Evolutionary conservation across 495 filamentous ascomycete genomes (phyloP), one percentile per base, ranked within the genome.

Genomic region (Podospora appendiculata): DNA sequence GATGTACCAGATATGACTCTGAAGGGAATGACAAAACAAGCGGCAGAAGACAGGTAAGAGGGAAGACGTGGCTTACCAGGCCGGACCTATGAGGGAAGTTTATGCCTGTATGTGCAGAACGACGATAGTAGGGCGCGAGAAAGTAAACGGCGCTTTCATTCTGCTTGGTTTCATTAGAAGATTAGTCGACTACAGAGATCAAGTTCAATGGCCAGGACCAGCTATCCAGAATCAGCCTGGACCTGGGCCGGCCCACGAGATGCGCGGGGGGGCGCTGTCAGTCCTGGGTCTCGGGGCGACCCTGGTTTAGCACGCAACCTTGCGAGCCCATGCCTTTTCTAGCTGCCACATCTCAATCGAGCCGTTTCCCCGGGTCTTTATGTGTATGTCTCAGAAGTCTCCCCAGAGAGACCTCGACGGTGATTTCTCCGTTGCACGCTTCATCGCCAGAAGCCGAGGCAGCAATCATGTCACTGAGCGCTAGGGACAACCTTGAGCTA

Each of bases 91-190:
- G 53, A 39, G 7, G 47, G 18, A 50, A 18, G 52, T 46, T 43
- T 54, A 54, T 32, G 48, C 25, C 46, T 49, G 49, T 38, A 38
- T 38, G 13, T 10, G 36, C 7, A 38, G 36, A 2, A 25, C 25
- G 25, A 25, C 25, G 25, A 25, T 25, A 25, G 45, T n/a, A 47
- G 48, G 55, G 57, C 32, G 45, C 41, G 55, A 38, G 47, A 48
- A 57, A 47, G 44, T 51, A 32, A 44, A 18, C 52, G 33, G 59
- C 41, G 51, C 25, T 5, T 25, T 53, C 48, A 51, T 47, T 56
- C 38, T 50, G 51, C 56, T 56, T 43, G 53, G 52, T 61, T 51
- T 55, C 54, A 63, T 61, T 61, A 62, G 63, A 60, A 55, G 52
- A 66, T 64, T 56, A 57, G 54, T 53, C 46, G 41, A 57, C 47